Conservation (phyloP, 495 filamentous ascomycete species). For the Parachaetomium inaequale region DNA sequence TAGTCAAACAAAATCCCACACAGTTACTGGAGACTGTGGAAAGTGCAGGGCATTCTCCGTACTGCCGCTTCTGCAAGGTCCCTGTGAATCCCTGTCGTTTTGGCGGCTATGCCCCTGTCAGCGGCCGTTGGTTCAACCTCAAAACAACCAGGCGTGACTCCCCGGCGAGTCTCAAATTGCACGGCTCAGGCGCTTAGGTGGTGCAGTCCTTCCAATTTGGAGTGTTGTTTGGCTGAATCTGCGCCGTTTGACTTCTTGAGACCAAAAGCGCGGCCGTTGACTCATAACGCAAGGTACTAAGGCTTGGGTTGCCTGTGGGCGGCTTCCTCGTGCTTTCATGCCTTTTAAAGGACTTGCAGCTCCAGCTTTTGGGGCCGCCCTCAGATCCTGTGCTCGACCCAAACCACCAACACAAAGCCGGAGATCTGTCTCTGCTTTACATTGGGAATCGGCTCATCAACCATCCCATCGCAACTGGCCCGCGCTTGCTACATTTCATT, state of each 20-base stretch:
- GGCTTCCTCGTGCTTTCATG: neutral
- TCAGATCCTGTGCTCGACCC: neutral
- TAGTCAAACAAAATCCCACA: too few species aligned
- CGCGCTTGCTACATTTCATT: neutral
- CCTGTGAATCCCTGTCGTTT: neutral
- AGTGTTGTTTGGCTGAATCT: neutral
- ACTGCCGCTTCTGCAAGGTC: neutral
- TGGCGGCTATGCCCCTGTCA: neutral
- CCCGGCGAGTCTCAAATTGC: neutral
- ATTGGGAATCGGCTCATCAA: neutral
- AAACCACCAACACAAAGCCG: neutral
- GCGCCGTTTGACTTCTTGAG: neutral
- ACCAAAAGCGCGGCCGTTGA: neutral
- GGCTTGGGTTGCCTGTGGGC: neutral
- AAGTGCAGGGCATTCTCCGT: too few species aligned
- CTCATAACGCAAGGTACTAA: neutral
- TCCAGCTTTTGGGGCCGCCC: neutral
- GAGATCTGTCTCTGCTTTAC: neutral
- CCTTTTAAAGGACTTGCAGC: neutral
- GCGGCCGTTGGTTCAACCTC: neutral
- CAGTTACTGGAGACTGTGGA: too few species aligned
- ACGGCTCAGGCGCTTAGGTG: neutral
- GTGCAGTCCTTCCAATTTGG: neutral
- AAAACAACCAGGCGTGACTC: constrained; percentile 9
- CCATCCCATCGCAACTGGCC: neutral